Percentiles rank a stretch among this genome's conserved stretches.
Conservation (phyloP, 352 stramenopile genomes). For the Pythium dissotocum region DNA sequence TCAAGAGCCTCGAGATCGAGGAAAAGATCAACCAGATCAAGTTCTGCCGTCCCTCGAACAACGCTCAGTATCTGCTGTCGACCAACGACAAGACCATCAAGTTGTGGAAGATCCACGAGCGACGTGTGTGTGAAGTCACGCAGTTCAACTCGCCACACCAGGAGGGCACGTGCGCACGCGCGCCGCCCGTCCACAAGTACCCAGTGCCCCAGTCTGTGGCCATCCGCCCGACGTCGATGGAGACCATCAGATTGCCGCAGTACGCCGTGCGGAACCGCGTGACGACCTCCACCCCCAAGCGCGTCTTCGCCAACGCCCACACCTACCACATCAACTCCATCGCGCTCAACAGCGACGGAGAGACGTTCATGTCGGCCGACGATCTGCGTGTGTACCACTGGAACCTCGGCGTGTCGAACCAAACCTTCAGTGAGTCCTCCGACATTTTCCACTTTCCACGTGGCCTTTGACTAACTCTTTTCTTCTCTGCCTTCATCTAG, state of each 20-base stretch:
- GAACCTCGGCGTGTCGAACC: slow-evolving; percentile 89
- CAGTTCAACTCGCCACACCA: slow-evolving; percentile 63
- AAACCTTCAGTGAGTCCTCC: slow-evolving; percentile 85
- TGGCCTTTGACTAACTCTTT: slow-evolving; percentile 6
- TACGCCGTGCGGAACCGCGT: slow-evolving; percentile 55
- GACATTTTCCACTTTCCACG: background rate
- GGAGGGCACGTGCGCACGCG: background rate
- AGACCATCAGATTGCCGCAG: slow-evolving; percentile 57
- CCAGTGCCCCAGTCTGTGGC: slow-evolving; percentile 3
- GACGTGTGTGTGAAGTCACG: slow-evolving; percentile 72
- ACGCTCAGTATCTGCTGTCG: slow-evolving; percentile 92
- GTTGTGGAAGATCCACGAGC: slow-evolving; percentile 93
- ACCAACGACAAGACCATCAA: slow-evolving; percentile 99
- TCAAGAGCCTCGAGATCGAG: slow-evolving; percentile 97
- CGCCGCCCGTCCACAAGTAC: background rate
- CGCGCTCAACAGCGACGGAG: slow-evolving; percentile 92
- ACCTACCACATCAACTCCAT: slow-evolving; percentile 98
- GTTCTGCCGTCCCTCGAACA: slow-evolving; percentile 89
- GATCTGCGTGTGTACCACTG: slow-evolving; percentile 96
- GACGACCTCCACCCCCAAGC: slow-evolving; percentile 76
- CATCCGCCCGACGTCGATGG: slow-evolving; percentile 18
- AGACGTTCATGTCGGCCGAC: slow-evolving; percentile 96
- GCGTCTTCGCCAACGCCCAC: slow-evolving; percentile 93
- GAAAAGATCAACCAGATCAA: slow-evolving; percentile 98
- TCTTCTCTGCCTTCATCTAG: slow-evolving; percentile 30